Conservation (phyloP, 257 asterid species). For the Nicotiana benthamiana region DNA sequence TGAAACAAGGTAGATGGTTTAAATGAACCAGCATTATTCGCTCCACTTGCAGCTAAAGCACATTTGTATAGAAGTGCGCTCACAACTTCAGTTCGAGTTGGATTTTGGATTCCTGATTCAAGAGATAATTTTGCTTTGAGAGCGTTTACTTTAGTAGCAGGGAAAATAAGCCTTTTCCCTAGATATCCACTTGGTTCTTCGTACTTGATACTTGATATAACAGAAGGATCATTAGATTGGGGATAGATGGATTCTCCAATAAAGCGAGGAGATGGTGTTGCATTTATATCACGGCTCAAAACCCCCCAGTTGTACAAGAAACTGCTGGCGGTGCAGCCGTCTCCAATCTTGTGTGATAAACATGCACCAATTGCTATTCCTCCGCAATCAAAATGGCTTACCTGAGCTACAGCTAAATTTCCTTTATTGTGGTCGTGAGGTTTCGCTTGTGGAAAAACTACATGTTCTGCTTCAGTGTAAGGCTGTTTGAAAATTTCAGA, state of each 20-base stretch:
- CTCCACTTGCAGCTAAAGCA: background rate
- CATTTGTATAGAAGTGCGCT: background rate
- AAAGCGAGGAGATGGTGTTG: background rate
- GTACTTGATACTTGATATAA: background rate
- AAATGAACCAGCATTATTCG: background rate
- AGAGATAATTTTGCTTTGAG: background rate
- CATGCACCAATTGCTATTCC: background rate
- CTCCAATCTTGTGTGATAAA: slow-evolving; percentile 7
- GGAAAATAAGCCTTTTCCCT: background rate
- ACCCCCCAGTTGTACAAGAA: slow-evolving; percentile 10
- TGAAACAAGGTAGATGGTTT: background rate
- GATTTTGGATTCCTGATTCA: background rate
- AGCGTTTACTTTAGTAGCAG: background rate
- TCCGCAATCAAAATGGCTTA: slow-evolving; percentile 9
- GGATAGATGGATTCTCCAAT: slow-evolving; percentile 1
- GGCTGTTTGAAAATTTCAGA: background rate
- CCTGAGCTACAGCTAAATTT: background rate
- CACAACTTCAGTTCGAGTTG: slow-evolving; percentile 2
- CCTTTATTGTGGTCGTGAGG: background rate
- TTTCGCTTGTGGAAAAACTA: background rate
- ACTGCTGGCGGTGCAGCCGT: background rate
- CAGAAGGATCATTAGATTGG: background rate
- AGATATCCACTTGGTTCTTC: background rate
- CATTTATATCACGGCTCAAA: background rate
- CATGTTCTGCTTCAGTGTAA: background rate